Evolutionary conservation across 2,329 filamentous ascomycete genomes (phyloP).

Genomic region (Periconia macrospinosa): DNA sequence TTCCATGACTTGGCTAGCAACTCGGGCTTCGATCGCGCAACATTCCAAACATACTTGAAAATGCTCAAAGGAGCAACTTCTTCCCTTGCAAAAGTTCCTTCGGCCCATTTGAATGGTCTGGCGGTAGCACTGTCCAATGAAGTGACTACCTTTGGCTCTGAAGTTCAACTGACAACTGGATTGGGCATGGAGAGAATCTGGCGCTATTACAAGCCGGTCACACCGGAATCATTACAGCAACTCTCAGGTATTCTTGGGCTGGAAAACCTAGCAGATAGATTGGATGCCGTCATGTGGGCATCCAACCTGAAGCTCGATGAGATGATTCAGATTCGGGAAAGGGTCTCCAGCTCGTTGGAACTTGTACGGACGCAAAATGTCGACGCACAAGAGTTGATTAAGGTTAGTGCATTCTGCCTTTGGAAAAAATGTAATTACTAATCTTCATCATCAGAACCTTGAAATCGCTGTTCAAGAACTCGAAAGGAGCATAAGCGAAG

Average conservation of each 20-base stretch:
- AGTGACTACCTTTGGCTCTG: constrained; percentile 60
- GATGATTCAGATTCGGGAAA: constrained; percentile 38
- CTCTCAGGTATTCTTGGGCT: constrained; percentile 46
- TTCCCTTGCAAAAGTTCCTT: constrained; percentile 2
- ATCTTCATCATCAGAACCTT: constrained; percentile 17
- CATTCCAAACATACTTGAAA: constrained; percentile 57
- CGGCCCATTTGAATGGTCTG: constrained; percentile 28
- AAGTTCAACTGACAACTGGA: constrained; percentile 74
- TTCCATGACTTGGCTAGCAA: constrained; percentile 48
- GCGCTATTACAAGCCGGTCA: constrained; percentile 68
- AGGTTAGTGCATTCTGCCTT: constrained; percentile 43
- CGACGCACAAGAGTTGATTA: constrained; percentile 32
- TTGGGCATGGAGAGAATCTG: constrained; percentile 80
- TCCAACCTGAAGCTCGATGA: constrained; percentile 34
- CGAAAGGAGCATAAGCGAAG: constrained; percentile 30
- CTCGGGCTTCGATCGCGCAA: constrained; percentile 53
- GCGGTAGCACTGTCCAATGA: constrained; percentile 26
- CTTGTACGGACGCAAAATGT: constrained; percentile 33
- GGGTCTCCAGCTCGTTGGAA: constrained; percentile 36
- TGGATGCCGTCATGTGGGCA: constrained; percentile 47
- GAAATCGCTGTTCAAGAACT: constrained; percentile 31
- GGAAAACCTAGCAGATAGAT: constrained; percentile 49
- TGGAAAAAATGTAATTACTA: background rate
- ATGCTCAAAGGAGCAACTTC: constrained; percentile 28
- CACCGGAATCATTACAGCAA: constrained; percentile 44